Base-by-base conservation (phyloP, 1,139 yeast species). In the Cylindricascospora bacillispora region DNA sequence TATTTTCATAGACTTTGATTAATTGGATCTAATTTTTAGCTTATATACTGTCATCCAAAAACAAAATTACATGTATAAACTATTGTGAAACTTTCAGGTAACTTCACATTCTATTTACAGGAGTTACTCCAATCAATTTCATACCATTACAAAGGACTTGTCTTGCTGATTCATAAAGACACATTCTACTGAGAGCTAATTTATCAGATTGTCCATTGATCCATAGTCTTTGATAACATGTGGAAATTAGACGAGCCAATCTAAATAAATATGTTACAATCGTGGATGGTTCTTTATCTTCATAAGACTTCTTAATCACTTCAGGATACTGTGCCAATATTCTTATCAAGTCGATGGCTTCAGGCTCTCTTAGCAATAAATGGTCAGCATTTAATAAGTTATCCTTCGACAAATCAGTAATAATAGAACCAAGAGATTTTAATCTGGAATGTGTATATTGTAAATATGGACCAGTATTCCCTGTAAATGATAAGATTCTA, bases 401-500 rank as follows among this genome's bases (percentile, higher is more conserved):
- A 18, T 18, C 21, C 10, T 7, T 18, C 21, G 21, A 18, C 10
- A 18, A 7, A 18, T 18, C 21, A 15, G 93, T 73, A 18, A 18
- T 7, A 18, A 18, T 18, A 7, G 7, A 7, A 18, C 21, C 21
- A 49, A 89, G 85, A 3, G 97, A 86, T 62, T 92, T 73, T 54
- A 89, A 73, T 60, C 99, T 81, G 25, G 98, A 85, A 62, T 89
- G 99, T 28, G 99, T 98, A 54, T 89, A 89, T 62, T 89, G 98
- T 58, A 89, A 70, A 63, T 92, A 89, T 38, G 99, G 98, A 54
- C 99, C 99, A 37, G 99, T 89, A 60, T 89, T 98, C 60, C 99
- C 99, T 66, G 92, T 98, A 45, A 92, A 86, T 5, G 95, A 82
- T 29, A 82, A 70, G 97, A 89, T 89, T 65, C 99, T 81, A 49